Conservation (phyloP, 257 asterid genomes). For the Fraxinus quadrangulata region DNA sequence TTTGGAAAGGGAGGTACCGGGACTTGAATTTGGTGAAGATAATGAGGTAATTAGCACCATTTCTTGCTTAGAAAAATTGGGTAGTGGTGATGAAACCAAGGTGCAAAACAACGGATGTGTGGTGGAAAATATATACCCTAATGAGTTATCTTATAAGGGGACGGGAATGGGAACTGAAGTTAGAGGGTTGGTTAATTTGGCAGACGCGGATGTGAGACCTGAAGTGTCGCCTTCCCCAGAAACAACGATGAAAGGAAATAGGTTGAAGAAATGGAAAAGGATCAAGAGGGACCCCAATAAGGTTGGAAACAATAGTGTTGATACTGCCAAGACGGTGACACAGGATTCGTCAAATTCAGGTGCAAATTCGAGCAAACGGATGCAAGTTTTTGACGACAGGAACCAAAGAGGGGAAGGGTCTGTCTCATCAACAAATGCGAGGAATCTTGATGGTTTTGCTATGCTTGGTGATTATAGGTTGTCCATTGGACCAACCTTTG, state of each 20-base stretch:
- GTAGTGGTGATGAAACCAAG: slow-evolving; percentile 31
- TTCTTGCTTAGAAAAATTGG: slow-evolving; percentile 24
- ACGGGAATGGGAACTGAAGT: slow-evolving; percentile 31
- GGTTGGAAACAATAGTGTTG: slow-evolving; percentile 38
- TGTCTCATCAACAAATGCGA: slow-evolving; percentile 68
- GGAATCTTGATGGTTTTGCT: slow-evolving; percentile 41
- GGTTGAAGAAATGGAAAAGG: slow-evolving; percentile 90
- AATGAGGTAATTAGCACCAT: slow-evolving; percentile 26
- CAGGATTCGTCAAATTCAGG: slow-evolving; percentile 35
- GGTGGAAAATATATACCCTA: slow-evolving; percentile 7
- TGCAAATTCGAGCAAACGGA: slow-evolving; percentile 38
- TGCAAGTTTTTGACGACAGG: slow-evolving; percentile 37
- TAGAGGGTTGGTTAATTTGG: slow-evolving; percentile 8
- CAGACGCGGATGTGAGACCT: slow-evolving; percentile 5
- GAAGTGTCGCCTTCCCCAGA: slow-evolving; percentile 21
- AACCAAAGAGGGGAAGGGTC: slow-evolving; percentile 59
- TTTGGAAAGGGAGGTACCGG: slow-evolving; percentile 42
- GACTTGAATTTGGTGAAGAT: slow-evolving; percentile 37
- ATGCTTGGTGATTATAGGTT: slow-evolving; percentile 36
- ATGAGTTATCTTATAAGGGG: slow-evolving; percentile 24
- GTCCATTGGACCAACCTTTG: slow-evolving; percentile 33
- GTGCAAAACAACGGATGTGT: slow-evolving; percentile 37
- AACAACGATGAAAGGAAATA: slow-evolving; percentile 42
- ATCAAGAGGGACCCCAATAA: slow-evolving; percentile 50
- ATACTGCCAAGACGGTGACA: slow-evolving; percentile 29